phyloP scores from a whole-genome alignment of 2,329 filamentous ascomycete species.

The Colletotrichum lindemuthianum region DNA sequence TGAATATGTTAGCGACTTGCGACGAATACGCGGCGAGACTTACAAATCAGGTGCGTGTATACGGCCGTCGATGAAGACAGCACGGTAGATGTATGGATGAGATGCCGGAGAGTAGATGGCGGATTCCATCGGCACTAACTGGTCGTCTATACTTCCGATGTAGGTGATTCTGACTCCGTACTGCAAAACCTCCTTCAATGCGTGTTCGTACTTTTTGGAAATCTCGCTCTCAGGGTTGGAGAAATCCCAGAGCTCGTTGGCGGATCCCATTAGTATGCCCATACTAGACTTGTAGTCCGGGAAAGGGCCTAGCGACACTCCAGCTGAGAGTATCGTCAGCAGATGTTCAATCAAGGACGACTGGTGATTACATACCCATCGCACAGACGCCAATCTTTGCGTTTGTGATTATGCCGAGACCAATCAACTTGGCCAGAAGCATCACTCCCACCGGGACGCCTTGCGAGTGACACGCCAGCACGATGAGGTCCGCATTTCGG shows the following conservation, averaged over 20 bases:
- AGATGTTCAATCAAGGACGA: background rate
- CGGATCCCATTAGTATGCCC: constrained; percentile 85
- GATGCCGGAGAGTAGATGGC: constrained; percentile 86
- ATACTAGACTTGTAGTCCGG: constrained; percentile 90
- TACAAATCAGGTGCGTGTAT: constrained; percentile 92
- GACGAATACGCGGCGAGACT: constrained; percentile 38
- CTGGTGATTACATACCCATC: constrained; percentile 59
- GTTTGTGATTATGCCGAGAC: constrained; percentile 83
- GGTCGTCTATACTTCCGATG: constrained; percentile 95
- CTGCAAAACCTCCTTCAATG: constrained; percentile 77
- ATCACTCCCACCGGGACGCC: constrained; percentile 94
- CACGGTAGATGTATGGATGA: constrained; percentile 93
- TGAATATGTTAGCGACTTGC: constrained; percentile 2
- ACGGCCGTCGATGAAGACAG: constrained; percentile 94
- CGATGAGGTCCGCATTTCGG: constrained; percentile 84
- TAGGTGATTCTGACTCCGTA: constrained; percentile 88
- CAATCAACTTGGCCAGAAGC: constrained; percentile 90
- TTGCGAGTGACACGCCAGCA: constrained; percentile 95
- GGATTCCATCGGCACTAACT: constrained; percentile 91
- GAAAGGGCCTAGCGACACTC: constrained; percentile 93
- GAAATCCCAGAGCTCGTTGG: constrained; percentile 96
- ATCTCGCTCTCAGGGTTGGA: constrained; percentile 83
- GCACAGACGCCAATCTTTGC: constrained; percentile 87
- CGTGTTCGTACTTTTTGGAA: constrained; percentile 81
- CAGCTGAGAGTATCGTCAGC: constrained; percentile 60